Evolutionary conservation across 768 basidiomycete species (phyloP).

Genomic region (Tulasnella sp.): DNA sequence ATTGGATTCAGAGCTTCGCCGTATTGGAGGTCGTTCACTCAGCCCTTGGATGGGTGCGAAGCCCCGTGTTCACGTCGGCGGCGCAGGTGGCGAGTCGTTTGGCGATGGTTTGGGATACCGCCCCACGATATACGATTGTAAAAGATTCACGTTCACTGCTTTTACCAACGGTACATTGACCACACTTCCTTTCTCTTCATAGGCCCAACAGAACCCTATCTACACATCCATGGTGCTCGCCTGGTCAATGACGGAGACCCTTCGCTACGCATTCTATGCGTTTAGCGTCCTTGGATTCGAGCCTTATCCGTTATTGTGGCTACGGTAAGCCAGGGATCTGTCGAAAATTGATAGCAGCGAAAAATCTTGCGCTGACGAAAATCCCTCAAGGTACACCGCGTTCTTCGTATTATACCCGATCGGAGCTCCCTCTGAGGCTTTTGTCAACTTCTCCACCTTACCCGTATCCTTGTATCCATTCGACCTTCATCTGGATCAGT

Average conservation of each 20-base stretch:
- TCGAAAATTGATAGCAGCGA: neutral
- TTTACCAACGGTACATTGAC: slow-evolving; percentile 21
- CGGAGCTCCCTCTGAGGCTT: slow-evolving; percentile 85
- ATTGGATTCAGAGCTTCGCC: slow-evolving; percentile 74
- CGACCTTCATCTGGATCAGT: slow-evolving; percentile 31
- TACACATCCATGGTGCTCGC: slow-evolving; percentile 88
- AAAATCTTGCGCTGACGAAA: neutral
- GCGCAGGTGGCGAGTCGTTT: slow-evolving; percentile 75
- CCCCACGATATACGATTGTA: slow-evolving; percentile 50
- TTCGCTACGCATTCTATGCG: slow-evolving; percentile 86
- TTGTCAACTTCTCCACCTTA: slow-evolving; percentile 67
- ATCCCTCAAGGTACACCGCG: slow-evolving; percentile 88
- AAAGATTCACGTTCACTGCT: slow-evolving; percentile 22
- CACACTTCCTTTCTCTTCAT: neutral
- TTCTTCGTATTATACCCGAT: slow-evolving; percentile 92
- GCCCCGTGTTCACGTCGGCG: slow-evolving; percentile 58
- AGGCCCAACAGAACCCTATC: slow-evolving; percentile 63
- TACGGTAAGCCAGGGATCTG: slow-evolving; percentile 23
- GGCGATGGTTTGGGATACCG: slow-evolving; percentile 77
- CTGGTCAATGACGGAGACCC: slow-evolving; percentile 85
- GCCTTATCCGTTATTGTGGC: slow-evolving; percentile 28
- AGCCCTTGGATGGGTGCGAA: slow-evolving; percentile 65
- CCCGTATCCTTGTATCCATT: slow-evolving; percentile 32
- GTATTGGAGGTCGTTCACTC: slow-evolving; percentile 76
- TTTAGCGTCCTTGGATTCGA: slow-evolving; percentile 47